These are phyloP conservation scores for Entomortierella lignicola DNA, from an alignment of 192 early-diverging fungal genomes.

Conservation along the genomic window DNA sequence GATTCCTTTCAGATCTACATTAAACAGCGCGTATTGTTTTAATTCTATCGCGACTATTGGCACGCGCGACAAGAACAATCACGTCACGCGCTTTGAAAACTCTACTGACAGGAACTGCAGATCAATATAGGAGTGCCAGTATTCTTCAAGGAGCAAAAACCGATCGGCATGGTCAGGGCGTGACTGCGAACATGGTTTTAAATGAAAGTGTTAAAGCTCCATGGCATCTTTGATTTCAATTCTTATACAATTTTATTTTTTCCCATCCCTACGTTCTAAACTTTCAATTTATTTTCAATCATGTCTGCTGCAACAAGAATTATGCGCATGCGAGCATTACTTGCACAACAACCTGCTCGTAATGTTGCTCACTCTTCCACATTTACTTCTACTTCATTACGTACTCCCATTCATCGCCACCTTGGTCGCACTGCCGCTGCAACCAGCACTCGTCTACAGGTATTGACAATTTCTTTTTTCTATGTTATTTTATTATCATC, in stretches of 20 bases:
- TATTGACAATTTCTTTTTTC: not conserved
- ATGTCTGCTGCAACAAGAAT: conserved; percentile 34
- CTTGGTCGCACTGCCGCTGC: conserved; percentile 8
- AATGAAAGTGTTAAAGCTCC: not conserved
- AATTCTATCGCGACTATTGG: too few relatives aligned
- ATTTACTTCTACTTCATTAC: not conserved
- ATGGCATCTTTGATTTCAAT: too few relatives aligned
- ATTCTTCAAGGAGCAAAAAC: too few relatives aligned
- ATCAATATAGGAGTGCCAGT: too few relatives aligned
- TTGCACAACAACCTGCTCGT: conserved; percentile 6
- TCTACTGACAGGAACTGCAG: too few relatives aligned
- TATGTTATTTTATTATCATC: not conserved
- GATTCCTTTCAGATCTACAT: not conserved
- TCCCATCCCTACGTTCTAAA: not conserved
- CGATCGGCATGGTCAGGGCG: too few relatives aligned
- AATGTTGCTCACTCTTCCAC: not conserved
- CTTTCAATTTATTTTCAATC: not conserved
- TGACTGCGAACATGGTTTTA: not conserved
- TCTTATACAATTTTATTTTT: not conserved
- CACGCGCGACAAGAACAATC: too few relatives aligned
- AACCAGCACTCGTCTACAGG: not conserved
- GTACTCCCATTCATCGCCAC: not conserved
- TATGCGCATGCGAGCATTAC: conserved; percentile 20
- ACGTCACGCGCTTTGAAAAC: too few relatives aligned
- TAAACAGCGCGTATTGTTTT: too few relatives aligned